Conservation (phyloP, 805 yeast genomes). For the Kodamaea leandrae region DNA sequence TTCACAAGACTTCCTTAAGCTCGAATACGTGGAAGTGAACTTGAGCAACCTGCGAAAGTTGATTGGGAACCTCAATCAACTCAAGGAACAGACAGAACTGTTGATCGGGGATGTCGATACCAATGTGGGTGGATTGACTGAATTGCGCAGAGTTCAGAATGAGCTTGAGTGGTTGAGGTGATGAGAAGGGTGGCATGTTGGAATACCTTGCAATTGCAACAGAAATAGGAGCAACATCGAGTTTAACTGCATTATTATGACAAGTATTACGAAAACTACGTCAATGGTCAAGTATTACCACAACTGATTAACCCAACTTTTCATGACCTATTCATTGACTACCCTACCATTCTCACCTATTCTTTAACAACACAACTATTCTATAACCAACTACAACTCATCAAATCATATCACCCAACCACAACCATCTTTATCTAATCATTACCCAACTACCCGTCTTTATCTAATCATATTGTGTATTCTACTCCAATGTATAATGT, state of each 20-base stretch:
- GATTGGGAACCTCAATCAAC: conserved; percentile 19
- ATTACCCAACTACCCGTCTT: too few species aligned
- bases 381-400: too few species aligned
- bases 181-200: not conserved
- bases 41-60: conserved; percentile 37
- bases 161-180: conserved; percentile 25
- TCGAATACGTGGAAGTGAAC: conserved; percentile 38
- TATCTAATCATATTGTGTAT: too few species aligned
- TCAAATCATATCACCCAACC: too few species aligned
- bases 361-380: too few species aligned
- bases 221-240: too few species aligned
- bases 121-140: conserved; percentile 17
- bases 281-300: too few species aligned
- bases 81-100: conserved; percentile 12
- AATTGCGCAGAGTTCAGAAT: conserved; percentile 19
- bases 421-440: too few species aligned
- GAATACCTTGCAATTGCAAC: too few species aligned
- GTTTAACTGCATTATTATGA: too few species aligned
- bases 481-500: too few species aligned
- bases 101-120: conserved; percentile 8
- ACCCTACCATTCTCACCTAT: not conserved
- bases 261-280: too few species aligned
- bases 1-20: conserved; percentile 31
- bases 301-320: not conserved
- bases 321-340: not conserved